phyloP scores from a whole-genome alignment of 202 grass and related monocot species.

The Setaria viridis region DNA sequence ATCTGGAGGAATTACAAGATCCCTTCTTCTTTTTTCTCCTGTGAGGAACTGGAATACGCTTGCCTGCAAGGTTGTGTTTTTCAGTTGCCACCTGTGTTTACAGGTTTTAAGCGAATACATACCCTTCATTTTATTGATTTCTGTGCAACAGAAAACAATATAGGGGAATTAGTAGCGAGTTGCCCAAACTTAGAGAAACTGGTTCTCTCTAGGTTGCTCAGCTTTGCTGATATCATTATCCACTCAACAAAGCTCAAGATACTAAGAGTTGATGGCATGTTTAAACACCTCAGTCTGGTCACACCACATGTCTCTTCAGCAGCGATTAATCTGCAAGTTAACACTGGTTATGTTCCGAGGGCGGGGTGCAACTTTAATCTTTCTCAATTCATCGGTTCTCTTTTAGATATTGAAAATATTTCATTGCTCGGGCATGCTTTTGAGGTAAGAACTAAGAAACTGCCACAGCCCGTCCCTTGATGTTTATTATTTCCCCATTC shows the following conservation, averaged over 20 bases:
- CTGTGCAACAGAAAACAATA: slow-evolving; percentile 40
- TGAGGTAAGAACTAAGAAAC: slow-evolving; percentile 52
- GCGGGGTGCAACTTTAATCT: slow-evolving; percentile 43
- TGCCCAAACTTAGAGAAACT: slow-evolving; percentile 58
- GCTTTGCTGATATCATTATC: slow-evolving; percentile 58
- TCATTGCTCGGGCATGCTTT: slow-evolving; percentile 7
- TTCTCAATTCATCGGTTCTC: slow-evolving; percentile 39
- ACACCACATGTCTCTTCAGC: slow-evolving; percentile 47
- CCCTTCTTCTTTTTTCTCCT: slow-evolving; percentile 58
- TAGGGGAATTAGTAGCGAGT: slow-evolving; percentile 58
- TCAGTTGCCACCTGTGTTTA: slow-evolving; percentile 46
- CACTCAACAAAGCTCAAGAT: slow-evolving; percentile 53
- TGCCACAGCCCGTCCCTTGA: not conserved
- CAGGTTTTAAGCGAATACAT: slow-evolving; percentile 55
- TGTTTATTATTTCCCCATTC: slow-evolving; percentile 17
- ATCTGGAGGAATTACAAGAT: slow-evolving; percentile 39
- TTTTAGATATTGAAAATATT: slow-evolving; percentile 52
- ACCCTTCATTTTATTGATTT: slow-evolving; percentile 53
- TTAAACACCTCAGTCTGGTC: slow-evolving; percentile 54
- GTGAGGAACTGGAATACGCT: slow-evolving; percentile 50
- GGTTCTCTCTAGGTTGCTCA: slow-evolving; percentile 42
- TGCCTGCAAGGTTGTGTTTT: slow-evolving; percentile 42
- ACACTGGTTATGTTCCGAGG: slow-evolving; percentile 4
- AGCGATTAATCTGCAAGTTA: not conserved
- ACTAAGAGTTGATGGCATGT: slow-evolving; percentile 53